Conservation (phyloP, 768 basidiomycete species). For the Exsudoporus frostii region DNA sequence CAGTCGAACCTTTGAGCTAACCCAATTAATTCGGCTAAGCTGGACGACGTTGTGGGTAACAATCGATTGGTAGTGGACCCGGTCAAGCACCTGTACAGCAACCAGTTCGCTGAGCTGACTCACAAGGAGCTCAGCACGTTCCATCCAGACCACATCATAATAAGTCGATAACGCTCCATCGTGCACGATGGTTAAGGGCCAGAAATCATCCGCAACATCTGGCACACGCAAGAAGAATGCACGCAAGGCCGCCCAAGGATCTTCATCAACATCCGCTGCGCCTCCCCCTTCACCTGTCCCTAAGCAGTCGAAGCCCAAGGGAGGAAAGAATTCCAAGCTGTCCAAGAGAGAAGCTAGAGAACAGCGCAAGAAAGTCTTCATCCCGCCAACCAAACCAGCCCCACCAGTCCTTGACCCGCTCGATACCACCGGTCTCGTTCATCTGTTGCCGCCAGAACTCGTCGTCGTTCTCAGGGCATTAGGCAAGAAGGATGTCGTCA, state of each 20-base stretch:
- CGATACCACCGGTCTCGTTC: conserved; percentile 76
- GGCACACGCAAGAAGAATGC: conserved; percentile 94
- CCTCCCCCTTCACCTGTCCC: conserved; percentile 37
- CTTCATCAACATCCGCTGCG: conserved; percentile 5
- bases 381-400: conserved; percentile 78
- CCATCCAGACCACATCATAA: background rate
- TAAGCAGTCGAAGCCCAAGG: conserved; percentile 46
- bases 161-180: conserved; percentile 3
- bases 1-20: too few species aligned
- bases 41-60: background rate
- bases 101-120: background rate
- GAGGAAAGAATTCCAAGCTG: conserved; percentile 47
- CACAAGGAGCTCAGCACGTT: background rate
- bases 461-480: conserved; percentile 77
- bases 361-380: conserved; percentile 80
- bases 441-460: conserved; percentile 73
- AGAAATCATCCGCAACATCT: conserved; percentile 78
- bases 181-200: conserved; percentile 39
- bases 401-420: conserved; percentile 80
- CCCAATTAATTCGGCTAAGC: background rate
- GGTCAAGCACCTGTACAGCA: background rate
- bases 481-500: conserved; percentile 87
- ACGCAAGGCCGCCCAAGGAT: conserved; percentile 51
- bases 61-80: background rate
- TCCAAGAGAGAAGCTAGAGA: conserved; percentile 51